A percentile compares a stretch with the other conserved stretches of the same genome.
Evolutionary conservation across 345 rosid species (phyloP).

Genomic region (Ailanthus altissimus): DNA sequence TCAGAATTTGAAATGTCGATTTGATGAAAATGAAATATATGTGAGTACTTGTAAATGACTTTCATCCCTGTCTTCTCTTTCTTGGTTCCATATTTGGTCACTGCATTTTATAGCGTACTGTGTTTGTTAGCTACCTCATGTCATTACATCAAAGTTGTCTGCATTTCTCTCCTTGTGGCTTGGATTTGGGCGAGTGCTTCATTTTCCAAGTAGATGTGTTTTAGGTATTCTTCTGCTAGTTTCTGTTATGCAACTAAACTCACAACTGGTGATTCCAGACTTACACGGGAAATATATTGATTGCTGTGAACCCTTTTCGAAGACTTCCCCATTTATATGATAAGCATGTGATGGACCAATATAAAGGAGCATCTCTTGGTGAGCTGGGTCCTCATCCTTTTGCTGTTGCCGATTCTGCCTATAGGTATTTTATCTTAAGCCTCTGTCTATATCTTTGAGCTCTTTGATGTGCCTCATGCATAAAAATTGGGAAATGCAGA

Average conservation of each 20-base stretch:
- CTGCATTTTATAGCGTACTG: neutral
- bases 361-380: slow-evolving; percentile 83
- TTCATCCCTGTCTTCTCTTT: slow-evolving; percentile 1
- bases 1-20: slow-evolving; percentile 71
- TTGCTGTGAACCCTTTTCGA: slow-evolving; percentile 93
- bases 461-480: slow-evolving; percentile 20
- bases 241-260: slow-evolving; percentile 21
- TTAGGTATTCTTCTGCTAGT: neutral
- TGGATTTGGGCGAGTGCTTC: slow-evolving; percentile 6
- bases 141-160: neutral
- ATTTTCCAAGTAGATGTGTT: neutral
- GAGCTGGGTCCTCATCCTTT: slow-evolving; percentile 94
- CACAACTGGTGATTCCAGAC: slow-evolving; percentile 55
- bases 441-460: slow-evolving; percentile 16
- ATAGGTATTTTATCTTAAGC: slow-evolving; percentile 57
- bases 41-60: slow-evolving; percentile 50
- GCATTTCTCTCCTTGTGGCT: neutral
- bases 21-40: slow-evolving; percentile 82
- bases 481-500: slow-evolving; percentile 44
- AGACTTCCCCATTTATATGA: slow-evolving; percentile 86
- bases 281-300: slow-evolving; percentile 94
- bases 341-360: slow-evolving; percentile 77
- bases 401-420: slow-evolving; percentile 95
- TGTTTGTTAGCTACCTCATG: slow-evolving; percentile 4
- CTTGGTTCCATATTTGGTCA: neutral